A percentile compares a stretch with the other conserved stretches of the same genome.
phyloP scores from a whole-genome alignment of 1,284 basidiomycete species.

The Ustilago bromivora region DNA sequence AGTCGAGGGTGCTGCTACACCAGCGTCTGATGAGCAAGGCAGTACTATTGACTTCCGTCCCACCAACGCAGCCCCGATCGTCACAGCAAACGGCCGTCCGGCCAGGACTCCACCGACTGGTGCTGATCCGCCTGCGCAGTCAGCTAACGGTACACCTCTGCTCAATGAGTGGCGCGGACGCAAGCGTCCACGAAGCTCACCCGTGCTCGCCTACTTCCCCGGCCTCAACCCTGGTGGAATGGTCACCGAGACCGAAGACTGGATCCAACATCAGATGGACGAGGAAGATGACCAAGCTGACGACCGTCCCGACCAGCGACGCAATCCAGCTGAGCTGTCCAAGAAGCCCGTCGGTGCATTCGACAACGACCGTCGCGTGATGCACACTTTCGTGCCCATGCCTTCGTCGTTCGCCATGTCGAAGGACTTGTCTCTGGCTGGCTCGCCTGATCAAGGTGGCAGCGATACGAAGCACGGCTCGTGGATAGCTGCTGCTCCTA shows the following conservation, averaged over 20 bases:
- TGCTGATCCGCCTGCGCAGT: background rate
- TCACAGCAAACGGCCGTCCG: background rate
- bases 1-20: background rate
- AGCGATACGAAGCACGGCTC: slow-evolving; percentile 43
- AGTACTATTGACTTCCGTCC: background rate
- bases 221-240: slow-evolving; percentile 13
- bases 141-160: slow-evolving; percentile 6
- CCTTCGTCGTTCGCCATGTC: slow-evolving; percentile 28
- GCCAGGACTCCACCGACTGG: background rate
- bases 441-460: slow-evolving; percentile 22
- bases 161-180: slow-evolving; percentile 26
- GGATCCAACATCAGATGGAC: slow-evolving; percentile 24
- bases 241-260: slow-evolving; percentile 24
- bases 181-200: slow-evolving; percentile 41
- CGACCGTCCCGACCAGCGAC: slow-evolving; percentile 4
- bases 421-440: slow-evolving; percentile 20
- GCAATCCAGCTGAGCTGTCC: background rate
- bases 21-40: slow-evolving; percentile 1
- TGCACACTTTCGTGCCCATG: slow-evolving; percentile 32
- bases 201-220: slow-evolving; percentile 9
- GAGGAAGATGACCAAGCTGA: slow-evolving; percentile 16
- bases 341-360: slow-evolving; percentile 9
- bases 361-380: slow-evolving; percentile 23
- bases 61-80: background rate
- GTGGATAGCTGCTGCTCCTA: slow-evolving; percentile 28